Evolutionary conservation across 1,139 yeast genomes (phyloP), one percentile per base, ranked within the genome.

Genomic region (Hansenula lynferdii): DNA sequence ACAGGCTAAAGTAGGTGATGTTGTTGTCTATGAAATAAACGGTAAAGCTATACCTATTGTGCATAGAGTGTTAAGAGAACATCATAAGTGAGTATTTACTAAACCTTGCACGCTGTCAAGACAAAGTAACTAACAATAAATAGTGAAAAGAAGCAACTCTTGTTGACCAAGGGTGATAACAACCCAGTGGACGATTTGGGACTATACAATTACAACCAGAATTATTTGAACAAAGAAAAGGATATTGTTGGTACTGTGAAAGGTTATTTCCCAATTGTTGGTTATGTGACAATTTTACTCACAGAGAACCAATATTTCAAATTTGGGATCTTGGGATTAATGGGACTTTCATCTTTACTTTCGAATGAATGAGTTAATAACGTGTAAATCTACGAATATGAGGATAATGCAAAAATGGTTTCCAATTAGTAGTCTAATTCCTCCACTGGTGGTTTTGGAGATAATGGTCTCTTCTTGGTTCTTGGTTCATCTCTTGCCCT

Each of bases 111-210:
- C 4, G 4, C 11, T 7, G n/a, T 23, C 3, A 28, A 12, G 11
- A 29, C 48, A 38, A 34, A 10, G 10, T 21, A n/a, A 30, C 32
- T 21, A 30, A 22, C 34, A 23, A 25, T 39, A 49, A 52, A 40
- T 17, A 31, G 34, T 41, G 51, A 49, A 41, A 47, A 46, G 37
- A 80, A 78, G 56, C 97, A 92, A 62, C 69, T 81, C 42, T 64
- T 92, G 38, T 72, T 92, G 46, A 94, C 99, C 3, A 92, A 92
- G 60, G 99, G 99, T 58, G 99, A 92, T 61, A 94, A 94, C 61
- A 92, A 92, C 57, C 85, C 92, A 5, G 81, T 85, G 41, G 96
- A 92, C 61, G 99, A 92, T 62, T 72, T 92, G 50, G 83, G 86
- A 17, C 70, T 92, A 35, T 92, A 94, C 57, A 85, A 92, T 1